Percentiles rank a stretch among this genome's conserved stretches.
phyloP scores from a whole-genome alignment of 257 asterid species.

The Plantago ovata region DNA sequence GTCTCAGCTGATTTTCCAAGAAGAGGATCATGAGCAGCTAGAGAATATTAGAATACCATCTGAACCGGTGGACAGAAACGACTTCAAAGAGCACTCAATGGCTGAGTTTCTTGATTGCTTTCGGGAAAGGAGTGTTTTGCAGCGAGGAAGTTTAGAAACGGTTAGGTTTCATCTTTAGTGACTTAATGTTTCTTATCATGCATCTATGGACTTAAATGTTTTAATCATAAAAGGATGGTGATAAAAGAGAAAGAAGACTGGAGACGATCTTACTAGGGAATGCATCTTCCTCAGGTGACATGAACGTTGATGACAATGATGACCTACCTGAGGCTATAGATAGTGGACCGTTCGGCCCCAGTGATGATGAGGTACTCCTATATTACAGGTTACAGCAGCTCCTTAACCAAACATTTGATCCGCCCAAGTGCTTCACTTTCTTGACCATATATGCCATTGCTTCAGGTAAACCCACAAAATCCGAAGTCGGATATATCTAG shows the following conservation, averaged over 20 bases:
- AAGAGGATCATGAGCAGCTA: constrained; percentile 28
- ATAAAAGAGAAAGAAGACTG: constrained; percentile 28
- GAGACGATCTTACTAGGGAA: constrained; percentile 24
- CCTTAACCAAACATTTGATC: constrained; percentile 16
- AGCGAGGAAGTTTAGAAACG: constrained; percentile 37
- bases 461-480: constrained; percentile 48
- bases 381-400: constrained; percentile 19
- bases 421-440: constrained; percentile 15
- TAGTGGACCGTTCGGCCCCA: constrained; percentile 33
- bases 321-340: constrained; percentile 45
- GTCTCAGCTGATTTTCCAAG: constrained; percentile 28
- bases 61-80: constrained; percentile 33
- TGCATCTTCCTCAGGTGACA: constrained; percentile 31
- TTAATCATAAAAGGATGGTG: constrained; percentile 25
- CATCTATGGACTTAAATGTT: constrained; percentile 13
- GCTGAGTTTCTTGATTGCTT: constrained; percentile 62
- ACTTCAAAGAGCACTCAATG: constrained; percentile 48
- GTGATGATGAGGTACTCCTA: constrained; percentile 52
- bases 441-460: constrained; percentile 23
- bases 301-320: constrained; percentile 28
- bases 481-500: constrained; percentile 30
- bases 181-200: constrained; percentile 15
- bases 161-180: constrained; percentile 33
- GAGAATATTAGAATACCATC: constrained; percentile 27
- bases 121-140: constrained; percentile 36